phyloP scores from a whole-genome alignment of 306 rosid species.

The Hippophae tibetana region DNA sequence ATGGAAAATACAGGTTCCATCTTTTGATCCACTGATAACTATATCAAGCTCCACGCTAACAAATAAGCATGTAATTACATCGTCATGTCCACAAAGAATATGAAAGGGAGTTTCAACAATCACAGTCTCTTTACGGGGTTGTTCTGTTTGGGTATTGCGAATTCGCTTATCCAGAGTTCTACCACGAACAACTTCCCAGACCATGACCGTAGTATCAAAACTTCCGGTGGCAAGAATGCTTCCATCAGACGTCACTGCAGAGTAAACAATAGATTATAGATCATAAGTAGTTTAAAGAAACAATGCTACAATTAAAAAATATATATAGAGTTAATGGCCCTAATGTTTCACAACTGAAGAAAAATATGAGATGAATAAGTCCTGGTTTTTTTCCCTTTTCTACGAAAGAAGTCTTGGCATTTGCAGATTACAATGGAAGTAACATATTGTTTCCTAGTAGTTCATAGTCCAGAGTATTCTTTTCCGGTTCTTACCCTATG shows the following conservation, averaged over 20 bases:
- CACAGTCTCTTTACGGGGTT: constrained; percentile 67
- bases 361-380: background rate
- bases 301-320: constrained; percentile 2
- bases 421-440: constrained; percentile 4
- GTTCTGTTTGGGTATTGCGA: constrained; percentile 62
- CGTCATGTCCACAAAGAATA: constrained; percentile 95
- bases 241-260: constrained; percentile 95
- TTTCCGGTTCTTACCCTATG: background rate
- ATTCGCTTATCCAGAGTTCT: constrained; percentile 58
- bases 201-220: constrained; percentile 93
- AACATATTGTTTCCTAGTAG: background rate
- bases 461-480: background rate
- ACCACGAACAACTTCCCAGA: constrained; percentile 85
- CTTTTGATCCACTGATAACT: constrained; percentile 94
- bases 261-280: constrained; percentile 12
- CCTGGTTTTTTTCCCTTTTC: background rate
- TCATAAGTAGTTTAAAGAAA: constrained; percentile 1
- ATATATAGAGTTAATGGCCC: background rate
- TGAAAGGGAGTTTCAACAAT: constrained; percentile 82
- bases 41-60: constrained; percentile 87
- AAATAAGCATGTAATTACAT: constrained; percentile 79
- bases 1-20: constrained; percentile 92
- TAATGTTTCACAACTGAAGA: background rate
- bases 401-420: background rate
- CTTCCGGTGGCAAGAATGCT: constrained; percentile 97